phyloP scores from a whole-genome alignment of 768 basidiomycete species.

The Russula olivacea region DNA sequence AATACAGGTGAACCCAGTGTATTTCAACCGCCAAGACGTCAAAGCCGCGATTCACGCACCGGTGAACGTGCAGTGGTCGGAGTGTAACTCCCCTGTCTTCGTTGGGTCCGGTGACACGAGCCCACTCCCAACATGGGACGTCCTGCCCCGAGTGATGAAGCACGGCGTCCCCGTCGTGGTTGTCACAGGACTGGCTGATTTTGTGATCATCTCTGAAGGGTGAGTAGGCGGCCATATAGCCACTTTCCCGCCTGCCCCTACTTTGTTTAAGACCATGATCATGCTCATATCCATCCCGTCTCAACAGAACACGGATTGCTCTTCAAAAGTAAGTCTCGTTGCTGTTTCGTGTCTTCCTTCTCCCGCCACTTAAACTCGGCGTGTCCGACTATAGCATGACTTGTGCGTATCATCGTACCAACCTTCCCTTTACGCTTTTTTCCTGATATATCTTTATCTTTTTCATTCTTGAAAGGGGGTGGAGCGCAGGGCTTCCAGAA shows the following conservation, averaged over 20 bases:
- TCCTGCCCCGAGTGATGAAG: slow-evolving; percentile 20
- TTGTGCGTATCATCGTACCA: slow-evolving; percentile 14
- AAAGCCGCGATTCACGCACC: slow-evolving; percentile 25
- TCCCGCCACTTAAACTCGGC: not conserved
- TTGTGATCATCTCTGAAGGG: slow-evolving; percentile 19
- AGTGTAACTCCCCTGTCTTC: slow-evolving; percentile 18
- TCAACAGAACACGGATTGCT: slow-evolving; percentile 12
- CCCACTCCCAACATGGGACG: not conserved
- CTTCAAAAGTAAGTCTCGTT: slow-evolving; percentile 23
- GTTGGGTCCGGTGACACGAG: slow-evolving; percentile 10
- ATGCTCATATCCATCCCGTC: not conserved
- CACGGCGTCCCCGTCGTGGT: slow-evolving; percentile 14
- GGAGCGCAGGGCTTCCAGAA: slow-evolving; percentile 21
- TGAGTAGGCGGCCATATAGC: not conserved
- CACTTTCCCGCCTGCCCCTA: no score
- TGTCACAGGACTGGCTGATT: slow-evolving; percentile 15
- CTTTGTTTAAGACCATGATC: not conserved
- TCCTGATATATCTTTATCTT: not conserved
- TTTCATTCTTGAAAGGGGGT: slow-evolving; percentile 7
- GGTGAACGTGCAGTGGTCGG: slow-evolving; percentile 18
- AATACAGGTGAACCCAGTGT: slow-evolving; percentile 20
- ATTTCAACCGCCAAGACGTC: slow-evolving; percentile 24
- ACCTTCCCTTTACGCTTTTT: not conserved
- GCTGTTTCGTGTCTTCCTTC: not conserved
- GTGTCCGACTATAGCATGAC: slow-evolving; percentile 17